Conservation (phyloP, 208 protist genomes). For the Leishmania martiniquensis region DNA sequence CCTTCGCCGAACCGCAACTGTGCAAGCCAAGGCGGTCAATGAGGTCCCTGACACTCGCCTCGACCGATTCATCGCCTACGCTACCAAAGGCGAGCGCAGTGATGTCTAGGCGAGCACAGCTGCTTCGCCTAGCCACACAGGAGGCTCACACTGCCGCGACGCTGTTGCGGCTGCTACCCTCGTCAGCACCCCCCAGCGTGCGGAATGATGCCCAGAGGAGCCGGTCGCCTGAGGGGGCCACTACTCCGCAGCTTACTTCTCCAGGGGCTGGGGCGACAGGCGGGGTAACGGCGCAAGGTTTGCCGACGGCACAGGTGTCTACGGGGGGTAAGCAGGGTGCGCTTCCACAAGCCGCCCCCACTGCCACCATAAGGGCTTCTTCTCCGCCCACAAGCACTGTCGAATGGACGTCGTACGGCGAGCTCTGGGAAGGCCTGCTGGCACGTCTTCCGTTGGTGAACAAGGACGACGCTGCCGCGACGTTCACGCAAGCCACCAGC, state of each 20-base stretch:
- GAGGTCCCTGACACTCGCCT: background rate
- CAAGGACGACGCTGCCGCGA: background rate
- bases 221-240: background rate
- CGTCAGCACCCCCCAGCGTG: background rate
- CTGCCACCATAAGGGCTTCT: background rate
- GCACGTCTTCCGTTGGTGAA: background rate
- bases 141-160: constrained; percentile 13
- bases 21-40: background rate
- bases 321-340: background rate
- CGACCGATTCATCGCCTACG: background rate
- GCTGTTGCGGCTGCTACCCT: constrained; percentile 5
- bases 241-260: background rate
- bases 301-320: background rate
- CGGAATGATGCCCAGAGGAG: background rate
- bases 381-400: background rate
- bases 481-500: background rate
- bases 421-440: constrained; percentile 8
- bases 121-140: constrained; percentile 22
- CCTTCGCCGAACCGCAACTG: background rate
- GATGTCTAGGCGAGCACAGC: background rate
- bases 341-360: background rate
- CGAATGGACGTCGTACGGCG: background rate
- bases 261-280: background rate
- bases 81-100: background rate
- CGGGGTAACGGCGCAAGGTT: background rate